phyloP scores from a whole-genome alignment of 495 filamentous ascomycete species.

The Penicillium parvum region DNA sequence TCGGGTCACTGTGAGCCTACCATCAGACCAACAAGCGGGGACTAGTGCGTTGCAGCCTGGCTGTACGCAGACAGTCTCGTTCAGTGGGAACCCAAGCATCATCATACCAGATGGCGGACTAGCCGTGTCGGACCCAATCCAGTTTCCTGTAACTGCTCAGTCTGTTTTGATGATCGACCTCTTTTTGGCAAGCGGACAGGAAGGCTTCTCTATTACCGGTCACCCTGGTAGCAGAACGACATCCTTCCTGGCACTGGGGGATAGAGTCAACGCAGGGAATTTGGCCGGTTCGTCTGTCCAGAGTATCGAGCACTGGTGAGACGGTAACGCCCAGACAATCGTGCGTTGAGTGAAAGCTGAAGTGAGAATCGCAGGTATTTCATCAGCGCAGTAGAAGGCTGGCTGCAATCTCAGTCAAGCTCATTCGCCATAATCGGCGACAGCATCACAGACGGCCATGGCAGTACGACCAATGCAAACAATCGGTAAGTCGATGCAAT shows the following conservation, averaged over 20 bases:
- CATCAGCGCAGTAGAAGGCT: constrained; percentile 57
- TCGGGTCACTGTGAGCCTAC: constrained; percentile 52
- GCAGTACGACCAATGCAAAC: constrained; percentile 59
- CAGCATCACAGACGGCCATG: constrained; percentile 69
- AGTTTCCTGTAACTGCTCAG: constrained; percentile 54
- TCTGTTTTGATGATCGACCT: constrained; percentile 56
- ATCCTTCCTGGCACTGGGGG: constrained; percentile 52
- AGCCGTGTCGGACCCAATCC: constrained; percentile 35
- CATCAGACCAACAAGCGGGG: constrained; percentile 48
- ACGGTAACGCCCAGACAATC: too few species aligned
- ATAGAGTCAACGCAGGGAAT: constrained; percentile 45
- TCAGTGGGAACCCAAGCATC: too few species aligned
- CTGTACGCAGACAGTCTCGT: constrained; percentile 56
- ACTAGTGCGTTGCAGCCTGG: constrained; percentile 46
- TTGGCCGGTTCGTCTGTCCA: constrained; percentile 34
- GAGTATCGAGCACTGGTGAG: constrained; percentile 29
- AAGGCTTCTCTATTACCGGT: constrained; percentile 59
- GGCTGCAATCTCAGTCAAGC: constrained; percentile 35
- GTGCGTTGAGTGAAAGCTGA: not conserved
- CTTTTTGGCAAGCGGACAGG: constrained; percentile 38
- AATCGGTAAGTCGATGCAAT: constrained; percentile 44
- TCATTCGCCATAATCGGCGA: constrained; percentile 64
- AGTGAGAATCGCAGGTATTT: constrained; percentile 46
- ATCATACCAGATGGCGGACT: constrained; percentile 55
- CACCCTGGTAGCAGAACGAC: constrained; percentile 69